Base-by-base conservation (phyloP, 257 asterid genomes). In the Plectranthus barbatus region DNA sequence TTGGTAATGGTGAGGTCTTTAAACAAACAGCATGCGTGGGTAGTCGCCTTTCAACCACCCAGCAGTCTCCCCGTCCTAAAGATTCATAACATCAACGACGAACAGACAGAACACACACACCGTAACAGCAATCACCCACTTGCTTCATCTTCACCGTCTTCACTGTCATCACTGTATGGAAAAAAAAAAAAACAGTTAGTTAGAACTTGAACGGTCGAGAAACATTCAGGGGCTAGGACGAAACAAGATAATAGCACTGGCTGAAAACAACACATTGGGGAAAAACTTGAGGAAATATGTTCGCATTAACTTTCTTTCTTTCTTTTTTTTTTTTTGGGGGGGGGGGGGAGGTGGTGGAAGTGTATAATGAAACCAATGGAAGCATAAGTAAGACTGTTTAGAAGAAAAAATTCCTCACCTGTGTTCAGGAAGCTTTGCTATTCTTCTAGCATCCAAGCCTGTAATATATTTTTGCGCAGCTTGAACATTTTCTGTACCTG, bases 371-470 rank as follows among this genome's bases (percentile, higher is more conserved):
- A n/a, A n/a, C n/a, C n/a, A n/a, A n/a, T 2, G 5, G 31, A 39
- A 64, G 54, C 69, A 39, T 49, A n/a, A 19, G 21, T 24, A 42
- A 19, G 56, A 56, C 49, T 58, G 33, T 39, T 33, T 21, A 47
- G 31, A 51, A 18, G n/a, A 31, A 41, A 51, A 23, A 54, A 62
- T 42, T 21, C 10, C 56, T 57, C 70, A 90, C 99, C 99, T 93
- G 86, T 84, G 81, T 64, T 93, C 99, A 7, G 99, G 80, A 55
- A 93, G 91, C 81, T 93, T 93, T 46, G 99, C 65, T 74, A 93
- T 78, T 79, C 99, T 81, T 81, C 99, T 80, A 66, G 99, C 95
- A 73, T 93, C 99, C 79, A 93, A 82, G 68, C 99, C 99, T 7
- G 99, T 90, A 58, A 93, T 76, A 53, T 79, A 93, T 56, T 84